Evolutionary conservation across 768 basidiomycete genomes (phyloP).

Genomic region (Cubamyces sp.): DNA sequence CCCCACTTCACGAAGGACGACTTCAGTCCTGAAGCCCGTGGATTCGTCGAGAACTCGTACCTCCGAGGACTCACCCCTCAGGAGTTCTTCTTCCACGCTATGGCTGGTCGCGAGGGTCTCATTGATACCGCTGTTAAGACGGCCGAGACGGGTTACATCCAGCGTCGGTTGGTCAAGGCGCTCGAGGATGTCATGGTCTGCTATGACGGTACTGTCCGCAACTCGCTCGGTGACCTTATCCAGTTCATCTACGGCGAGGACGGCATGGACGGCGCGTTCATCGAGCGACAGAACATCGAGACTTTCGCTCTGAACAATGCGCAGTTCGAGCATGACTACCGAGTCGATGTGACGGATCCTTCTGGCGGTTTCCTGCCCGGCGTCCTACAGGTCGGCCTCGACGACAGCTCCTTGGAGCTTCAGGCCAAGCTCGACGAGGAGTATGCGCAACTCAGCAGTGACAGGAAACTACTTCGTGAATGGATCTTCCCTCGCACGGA

Average conservation of each 20-base stretch:
- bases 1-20: constrained; percentile 99
- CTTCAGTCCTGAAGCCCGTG: constrained; percentile 96
- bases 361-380: constrained; percentile 78
- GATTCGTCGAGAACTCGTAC: constrained; percentile 99
- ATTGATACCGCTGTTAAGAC: constrained; percentile 99
- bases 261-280: constrained; percentile 97
- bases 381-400: constrained; percentile 84
- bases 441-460: constrained; percentile 63
- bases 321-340: constrained; percentile 89
- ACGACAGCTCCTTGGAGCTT: constrained; percentile 80
- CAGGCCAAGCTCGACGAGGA: constrained; percentile 87
- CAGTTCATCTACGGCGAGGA: constrained; percentile 99
- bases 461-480: constrained; percentile 76
- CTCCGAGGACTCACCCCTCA: constrained; percentile 95
- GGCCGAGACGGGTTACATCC: constrained; percentile 98
- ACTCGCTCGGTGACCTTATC: constrained; percentile 94
- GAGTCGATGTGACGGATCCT: constrained; percentile 92
- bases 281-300: constrained; percentile 94
- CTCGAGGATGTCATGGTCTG: constrained; percentile 97
- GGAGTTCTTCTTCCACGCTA: constrained; percentile 99
- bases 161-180: constrained; percentile 97
- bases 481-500: constrained; percentile 85
- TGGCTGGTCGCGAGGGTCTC: constrained; percentile 98
- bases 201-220: constrained; percentile 97
- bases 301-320: constrained; percentile 81